Evolutionary conservation across 1,284 basidiomycete species (phyloP).

Genomic region (Leccinum solheimii): DNA sequence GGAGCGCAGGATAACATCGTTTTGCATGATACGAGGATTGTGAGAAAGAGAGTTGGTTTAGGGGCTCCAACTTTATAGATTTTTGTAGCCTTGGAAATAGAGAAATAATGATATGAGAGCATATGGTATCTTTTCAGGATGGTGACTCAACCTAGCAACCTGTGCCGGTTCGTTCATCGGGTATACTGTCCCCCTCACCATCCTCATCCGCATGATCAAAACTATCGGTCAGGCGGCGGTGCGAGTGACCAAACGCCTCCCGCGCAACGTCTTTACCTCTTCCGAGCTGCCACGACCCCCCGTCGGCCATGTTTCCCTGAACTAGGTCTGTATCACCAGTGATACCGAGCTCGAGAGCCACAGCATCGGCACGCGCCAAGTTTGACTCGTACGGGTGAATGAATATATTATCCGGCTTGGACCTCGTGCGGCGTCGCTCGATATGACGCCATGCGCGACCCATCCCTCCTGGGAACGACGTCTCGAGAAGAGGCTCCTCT

Average conservation of each 20-base stretch:
- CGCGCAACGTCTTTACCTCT: conserved; percentile 42
- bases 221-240: conserved; percentile 3
- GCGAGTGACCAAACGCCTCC: conserved; percentile 25
- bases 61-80: not conserved
- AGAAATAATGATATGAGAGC: no score
- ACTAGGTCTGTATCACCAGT: conserved; percentile 44
- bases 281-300: conserved; percentile 41
- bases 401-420: conserved; percentile 57
- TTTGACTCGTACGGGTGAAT: conserved; percentile 65
- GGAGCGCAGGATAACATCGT: conserved; percentile 32
- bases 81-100: no score
- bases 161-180: not conserved
- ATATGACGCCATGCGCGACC: conserved; percentile 4
- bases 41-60: not conserved
- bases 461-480: conserved; percentile 13
- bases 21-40: conserved; percentile 10
- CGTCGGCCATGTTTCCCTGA: conserved; percentile 33
- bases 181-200: not conserved
- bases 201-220: conserved; percentile 20
- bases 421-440: conserved; percentile 44
- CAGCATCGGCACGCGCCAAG: conserved; percentile 61
- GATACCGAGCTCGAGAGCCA: conserved; percentile 54
- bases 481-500: conserved; percentile 40
- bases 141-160: not conserved
- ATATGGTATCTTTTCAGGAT: not conserved